Base-by-base conservation (phyloP, 441 rosid species). In the Eruca vesicaria region DNA sequence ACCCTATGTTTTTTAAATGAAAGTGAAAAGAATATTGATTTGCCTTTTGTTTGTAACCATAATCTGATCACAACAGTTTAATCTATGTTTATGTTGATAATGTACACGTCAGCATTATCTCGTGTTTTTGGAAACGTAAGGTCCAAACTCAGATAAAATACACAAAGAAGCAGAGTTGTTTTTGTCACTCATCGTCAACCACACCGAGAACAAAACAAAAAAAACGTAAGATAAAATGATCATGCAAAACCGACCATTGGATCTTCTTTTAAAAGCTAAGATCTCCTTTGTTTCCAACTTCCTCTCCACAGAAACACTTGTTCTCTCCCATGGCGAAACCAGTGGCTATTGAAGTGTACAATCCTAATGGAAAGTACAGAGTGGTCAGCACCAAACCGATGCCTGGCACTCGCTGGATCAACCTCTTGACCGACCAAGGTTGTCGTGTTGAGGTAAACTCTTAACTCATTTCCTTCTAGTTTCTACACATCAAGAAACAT, bases 351-450 rank as follows among this genome's bases (percentile, higher is more conserved):
- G 99, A 95, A 82, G 99, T 95, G 26, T 89, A 90, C 78, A 95
- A 95, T 56, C 97, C 99, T 6, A 92, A 66, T 80, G 99, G 99
- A 10, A 95, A 83, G 55, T 90, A 88, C 87, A 86, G 99, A 82
- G 98, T 95, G 14, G 82, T 94, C 23, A 90, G 99, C 86, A 94
- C 98, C 10, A 94, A 94, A 70, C 61, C 99, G 20, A 94, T 94
- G 99, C 98, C 99, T 7, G 97, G 99, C 21, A 91, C 97, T 82
- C 97, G 99, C 66, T 95, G 98, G 99, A 92, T 95, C 81, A 87
- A 95, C 68, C 96, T 95, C 87, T 70, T 95, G 78, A 60, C 88
- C 58, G 89, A 91, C 69, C 92, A 95, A 73, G 99, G 90, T 52
- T 91, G 96, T 81, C 94, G 98, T 5, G 86, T 95, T 57, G 99